A percentile compares a stretch with the other conserved stretches of the same genome.
phyloP scores from a whole-genome alignment of 345 rosid species.

The Lagerstroemia speciosa region DNA sequence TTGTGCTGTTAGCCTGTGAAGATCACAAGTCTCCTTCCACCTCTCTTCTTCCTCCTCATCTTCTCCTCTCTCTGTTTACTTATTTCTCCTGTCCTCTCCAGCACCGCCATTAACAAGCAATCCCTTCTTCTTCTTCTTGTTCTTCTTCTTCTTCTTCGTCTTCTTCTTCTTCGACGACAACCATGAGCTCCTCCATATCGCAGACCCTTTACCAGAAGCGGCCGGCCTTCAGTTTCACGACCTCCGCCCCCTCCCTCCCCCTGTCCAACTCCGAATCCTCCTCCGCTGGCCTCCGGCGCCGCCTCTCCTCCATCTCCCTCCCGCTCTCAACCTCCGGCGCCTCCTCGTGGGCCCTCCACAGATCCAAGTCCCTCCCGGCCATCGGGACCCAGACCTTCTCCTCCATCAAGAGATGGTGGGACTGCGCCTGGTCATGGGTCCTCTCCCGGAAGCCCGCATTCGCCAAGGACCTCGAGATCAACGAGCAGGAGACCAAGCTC shows the following conservation, averaged over 20 bases:
- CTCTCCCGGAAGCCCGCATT: constrained; percentile 58
- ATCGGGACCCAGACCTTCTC: constrained; percentile 46
- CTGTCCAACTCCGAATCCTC: constrained; percentile 27
- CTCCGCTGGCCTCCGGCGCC: constrained; percentile 39
- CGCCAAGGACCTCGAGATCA: constrained; percentile 73
- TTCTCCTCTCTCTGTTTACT: background rate
- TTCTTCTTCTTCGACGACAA: background rate
- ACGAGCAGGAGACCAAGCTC: constrained; percentile 53
- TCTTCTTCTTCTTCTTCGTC: too few species aligned
- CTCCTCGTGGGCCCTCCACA: constrained; percentile 39
- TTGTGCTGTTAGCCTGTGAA: background rate
- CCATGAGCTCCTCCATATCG: constrained; percentile 44
- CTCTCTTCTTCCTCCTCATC: background rate
- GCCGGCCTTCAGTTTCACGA: constrained; percentile 7
- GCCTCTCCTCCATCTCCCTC: constrained; percentile 70
- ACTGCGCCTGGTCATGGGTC: constrained; percentile 85
- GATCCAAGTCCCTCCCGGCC: constrained; percentile 61
- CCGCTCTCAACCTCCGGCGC: constrained; percentile 33
- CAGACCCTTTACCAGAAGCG: constrained; percentile 36
- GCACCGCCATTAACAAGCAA: background rate
- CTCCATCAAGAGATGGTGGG: constrained; percentile 76
- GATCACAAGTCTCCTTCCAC: background rate
- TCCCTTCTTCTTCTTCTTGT: too few species aligned
- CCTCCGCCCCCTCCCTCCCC: constrained; percentile 31
- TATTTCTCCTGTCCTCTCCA: background rate